Conservation (phyloP, 2,329 filamentous ascomycete genomes). For the Thielaviopsis cerberus region DNA sequence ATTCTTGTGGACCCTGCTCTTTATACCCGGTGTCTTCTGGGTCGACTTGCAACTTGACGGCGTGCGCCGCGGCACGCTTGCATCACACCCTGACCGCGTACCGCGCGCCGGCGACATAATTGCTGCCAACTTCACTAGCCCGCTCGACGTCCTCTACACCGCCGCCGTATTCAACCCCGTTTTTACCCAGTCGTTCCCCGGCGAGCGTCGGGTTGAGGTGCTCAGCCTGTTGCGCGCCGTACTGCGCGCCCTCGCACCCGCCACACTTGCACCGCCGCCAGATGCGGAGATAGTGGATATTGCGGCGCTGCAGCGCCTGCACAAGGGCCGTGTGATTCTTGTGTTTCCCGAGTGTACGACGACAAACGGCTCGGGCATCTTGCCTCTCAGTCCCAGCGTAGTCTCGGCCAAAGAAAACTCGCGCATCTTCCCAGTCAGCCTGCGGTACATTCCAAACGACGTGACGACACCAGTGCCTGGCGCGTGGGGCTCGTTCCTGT, state of each 20-base stretch:
- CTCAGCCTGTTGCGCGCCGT: slow-evolving; percentile 64
- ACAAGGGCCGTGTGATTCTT: slow-evolving; percentile 60
- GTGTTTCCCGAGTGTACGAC: slow-evolving; percentile 90
- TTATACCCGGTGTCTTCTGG: slow-evolving; percentile 91
- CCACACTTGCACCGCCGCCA: slow-evolving; percentile 28
- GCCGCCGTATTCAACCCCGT: slow-evolving; percentile 91
- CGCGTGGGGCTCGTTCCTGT: slow-evolving; percentile 55
- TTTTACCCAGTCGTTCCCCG: slow-evolving; percentile 72
- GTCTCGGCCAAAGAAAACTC: slow-evolving; percentile 46
- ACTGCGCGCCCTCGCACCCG: slow-evolving; percentile 47
- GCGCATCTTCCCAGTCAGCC: slow-evolving; percentile 75
- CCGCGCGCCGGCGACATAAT: slow-evolving; percentile 68
- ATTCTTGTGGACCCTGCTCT: slow-evolving; percentile 71
- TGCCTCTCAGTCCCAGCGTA: slow-evolving; percentile 65
- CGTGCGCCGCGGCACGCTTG: slow-evolving; percentile 75
- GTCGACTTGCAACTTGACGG: slow-evolving; percentile 95
- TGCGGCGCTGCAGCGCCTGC: slow-evolving; percentile 40
- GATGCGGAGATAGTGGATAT: slow-evolving; percentile 39
- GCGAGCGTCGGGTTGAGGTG: slow-evolving; percentile 51
- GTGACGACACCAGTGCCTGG: slow-evolving; percentile 79
- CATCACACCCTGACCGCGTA: slow-evolving; percentile 53
- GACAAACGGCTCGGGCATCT: slow-evolving; percentile 77
- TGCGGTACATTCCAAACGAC: slow-evolving; percentile 76
- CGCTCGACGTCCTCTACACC: slow-evolving; percentile 82
- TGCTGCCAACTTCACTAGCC: slow-evolving; percentile 77